phyloP scores from a whole-genome alignment of 75 land plant genomes.

The Pseudotsuga menziesii region DNA sequence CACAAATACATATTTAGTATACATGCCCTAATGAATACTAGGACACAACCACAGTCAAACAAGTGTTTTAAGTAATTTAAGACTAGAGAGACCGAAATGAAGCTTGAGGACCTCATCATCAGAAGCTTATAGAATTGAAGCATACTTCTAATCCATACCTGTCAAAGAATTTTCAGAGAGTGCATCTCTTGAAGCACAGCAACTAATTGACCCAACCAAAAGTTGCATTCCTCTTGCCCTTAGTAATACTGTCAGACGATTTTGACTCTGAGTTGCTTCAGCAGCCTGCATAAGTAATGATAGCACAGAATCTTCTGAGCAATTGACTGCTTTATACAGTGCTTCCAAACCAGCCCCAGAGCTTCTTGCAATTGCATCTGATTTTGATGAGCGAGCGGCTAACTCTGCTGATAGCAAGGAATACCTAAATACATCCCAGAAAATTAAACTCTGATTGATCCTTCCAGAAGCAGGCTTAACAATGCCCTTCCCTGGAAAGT shows the following conservation, averaged over 20 bases:
- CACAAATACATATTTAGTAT: background rate
- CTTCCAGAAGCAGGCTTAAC: conserved; percentile 25
- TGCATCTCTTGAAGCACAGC: conserved; percentile 42
- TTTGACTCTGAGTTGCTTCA: conserved; percentile 46
- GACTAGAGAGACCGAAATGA: too few species aligned
- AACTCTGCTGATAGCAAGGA: conserved; percentile 85
- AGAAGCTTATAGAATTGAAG: background rate
- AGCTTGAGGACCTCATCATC: too few species aligned
- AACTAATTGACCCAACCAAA: conserved; percentile 60
- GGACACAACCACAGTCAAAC: too few species aligned
- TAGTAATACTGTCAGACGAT: conserved; percentile 46
- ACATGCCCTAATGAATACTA: background rate
- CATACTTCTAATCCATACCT: conserved; percentile 16
- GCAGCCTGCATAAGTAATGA: conserved; percentile 54
- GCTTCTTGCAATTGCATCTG: conserved; percentile 6
- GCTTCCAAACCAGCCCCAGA: conserved; percentile 27
- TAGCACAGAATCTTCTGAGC: conserved; percentile 57
- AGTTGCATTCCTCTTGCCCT: conserved; percentile 78
- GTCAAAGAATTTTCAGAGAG: conserved; percentile 18
- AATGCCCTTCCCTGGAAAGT: conserved; percentile 40
- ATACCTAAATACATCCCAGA: conserved; percentile 92
- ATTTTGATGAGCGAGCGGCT: conserved; percentile 60
- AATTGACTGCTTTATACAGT: conserved; percentile 44
- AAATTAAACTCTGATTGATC: conserved; percentile 55
- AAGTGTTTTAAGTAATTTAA: too few species aligned